Percentiles rank a stretch among this genome's conserved stretches.
Conservation (phyloP, 1,284 basidiomycete genomes). For the Sanghuangporus sanghuang region DNA sequence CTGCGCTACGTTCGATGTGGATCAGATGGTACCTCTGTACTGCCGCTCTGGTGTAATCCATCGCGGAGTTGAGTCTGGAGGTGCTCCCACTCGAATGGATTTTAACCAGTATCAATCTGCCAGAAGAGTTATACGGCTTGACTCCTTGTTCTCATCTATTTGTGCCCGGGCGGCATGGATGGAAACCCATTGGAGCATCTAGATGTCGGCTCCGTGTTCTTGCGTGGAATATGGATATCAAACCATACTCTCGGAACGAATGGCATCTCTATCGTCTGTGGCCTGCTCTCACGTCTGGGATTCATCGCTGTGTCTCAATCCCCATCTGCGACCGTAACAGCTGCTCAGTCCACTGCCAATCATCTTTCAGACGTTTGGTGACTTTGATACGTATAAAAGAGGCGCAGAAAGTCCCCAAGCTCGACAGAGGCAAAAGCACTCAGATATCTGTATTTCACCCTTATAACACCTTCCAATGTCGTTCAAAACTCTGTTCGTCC, state of each 20-base stretch:
- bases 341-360: background rate
- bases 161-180: background rate
- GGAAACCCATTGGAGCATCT: background rate
- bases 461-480: constrained; percentile 21
- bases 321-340: background rate
- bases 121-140: background rate
- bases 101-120: too few species aligned
- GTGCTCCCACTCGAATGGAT: too few species aligned
- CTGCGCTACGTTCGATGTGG: too few species aligned
- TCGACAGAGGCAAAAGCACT: background rate
- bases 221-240: background rate
- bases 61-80: too few species aligned
- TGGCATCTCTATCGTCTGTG: background rate
- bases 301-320: background rate
- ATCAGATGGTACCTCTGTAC: too few species aligned
- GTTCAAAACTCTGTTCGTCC: constrained; percentile 23
- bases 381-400: background rate
- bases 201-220: background rate
- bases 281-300: background rate
- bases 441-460: background rate
- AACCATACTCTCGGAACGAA: background rate
- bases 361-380: background rate
- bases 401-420: background rate
- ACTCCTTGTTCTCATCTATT: background rate
- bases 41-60: too few species aligned